phyloP scores from a whole-genome alignment of 75 land plant genomes.

The Azolla pinnata region DNA sequence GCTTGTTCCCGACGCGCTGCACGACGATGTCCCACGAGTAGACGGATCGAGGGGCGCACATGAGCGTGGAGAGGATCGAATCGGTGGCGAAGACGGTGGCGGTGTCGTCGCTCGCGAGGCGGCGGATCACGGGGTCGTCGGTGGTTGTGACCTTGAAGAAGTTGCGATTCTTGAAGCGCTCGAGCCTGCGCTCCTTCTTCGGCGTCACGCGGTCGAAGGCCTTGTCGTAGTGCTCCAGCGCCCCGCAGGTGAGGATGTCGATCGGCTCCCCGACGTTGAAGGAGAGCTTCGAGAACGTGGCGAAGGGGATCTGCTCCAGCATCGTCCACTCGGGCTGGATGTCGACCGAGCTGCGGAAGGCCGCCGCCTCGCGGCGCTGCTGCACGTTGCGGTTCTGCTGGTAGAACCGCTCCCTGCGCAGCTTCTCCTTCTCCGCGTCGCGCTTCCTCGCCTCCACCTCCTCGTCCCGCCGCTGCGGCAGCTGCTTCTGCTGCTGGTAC shows the following conservation, averaged over 20 bases:
- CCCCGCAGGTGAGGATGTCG: conserved; percentile 75
- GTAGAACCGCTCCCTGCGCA: conserved; percentile 57
- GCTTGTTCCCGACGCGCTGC: conserved; percentile 89
- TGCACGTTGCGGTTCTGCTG: conserved; percentile 36
- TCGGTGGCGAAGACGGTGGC: conserved; percentile 96
- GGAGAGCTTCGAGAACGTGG: conserved; percentile 76
- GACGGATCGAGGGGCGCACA: conserved; percentile 89
- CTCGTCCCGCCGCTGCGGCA: conserved; percentile 94
- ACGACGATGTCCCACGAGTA: conserved; percentile 95
- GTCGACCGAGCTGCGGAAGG: conserved; percentile 64
- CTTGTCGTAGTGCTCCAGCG: conserved; percentile 72
- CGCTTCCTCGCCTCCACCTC: conserved; percentile 66
- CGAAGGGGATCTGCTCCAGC: conserved; percentile 95
- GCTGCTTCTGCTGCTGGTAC: conserved; percentile 49
- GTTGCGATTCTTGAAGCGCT: conserved; percentile 75
- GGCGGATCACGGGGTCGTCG: conserved; percentile 87
- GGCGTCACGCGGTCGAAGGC: conserved; percentile 77
- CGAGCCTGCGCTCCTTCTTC: conserved; percentile 70
- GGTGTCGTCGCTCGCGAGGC: conserved; percentile 69
- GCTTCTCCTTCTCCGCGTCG: conserved; percentile 87
- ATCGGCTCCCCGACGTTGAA: conserved; percentile 74
- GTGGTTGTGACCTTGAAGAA: conserved; percentile 97
- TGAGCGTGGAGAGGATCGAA: conserved; percentile 72
- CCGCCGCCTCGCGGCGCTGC: conserved; percentile 49
- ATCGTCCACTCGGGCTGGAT: conserved; percentile 99